Conservation (phyloP, 306 rosid species). For the Delonix regia region DNA sequence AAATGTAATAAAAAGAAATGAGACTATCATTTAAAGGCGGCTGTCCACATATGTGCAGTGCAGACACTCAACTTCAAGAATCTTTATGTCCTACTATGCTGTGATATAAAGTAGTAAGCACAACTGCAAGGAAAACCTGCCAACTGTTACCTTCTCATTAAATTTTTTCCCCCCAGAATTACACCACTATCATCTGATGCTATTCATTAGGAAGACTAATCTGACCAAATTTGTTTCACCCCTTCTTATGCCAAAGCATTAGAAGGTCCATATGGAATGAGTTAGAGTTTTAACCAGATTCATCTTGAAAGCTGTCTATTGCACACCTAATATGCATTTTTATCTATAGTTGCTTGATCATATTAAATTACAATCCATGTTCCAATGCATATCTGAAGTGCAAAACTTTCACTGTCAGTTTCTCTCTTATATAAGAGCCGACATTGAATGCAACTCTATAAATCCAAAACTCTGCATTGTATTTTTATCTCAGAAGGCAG, state of each 20-base stretch:
- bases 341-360: not conserved
- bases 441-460: not conserved
- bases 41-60: not conserved
- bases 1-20: not conserved
- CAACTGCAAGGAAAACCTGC: not conserved
- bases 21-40: not conserved
- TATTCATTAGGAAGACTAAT: not conserved
- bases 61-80: not conserved
- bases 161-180: not conserved
- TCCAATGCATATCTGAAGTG: not conserved
- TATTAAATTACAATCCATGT: not conserved
- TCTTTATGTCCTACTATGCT: not conserved
- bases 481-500: constrained; percentile 9
- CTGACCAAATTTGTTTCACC: not conserved
- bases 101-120: not conserved
- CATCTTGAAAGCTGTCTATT: not conserved
- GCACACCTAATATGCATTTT: not conserved
- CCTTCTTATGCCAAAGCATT: not conserved
- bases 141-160: not conserved
- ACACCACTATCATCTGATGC: not conserved
- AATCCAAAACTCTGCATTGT: not conserved
- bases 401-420: not conserved
- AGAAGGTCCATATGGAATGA: not conserved
- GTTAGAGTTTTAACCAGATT: not conserved
- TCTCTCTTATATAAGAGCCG: not conserved